Evolutionary conservation across 345 rosid species (phyloP), one percentile per base, ranked within the genome.

Genomic region (Aquilaria sinensis): DNA sequence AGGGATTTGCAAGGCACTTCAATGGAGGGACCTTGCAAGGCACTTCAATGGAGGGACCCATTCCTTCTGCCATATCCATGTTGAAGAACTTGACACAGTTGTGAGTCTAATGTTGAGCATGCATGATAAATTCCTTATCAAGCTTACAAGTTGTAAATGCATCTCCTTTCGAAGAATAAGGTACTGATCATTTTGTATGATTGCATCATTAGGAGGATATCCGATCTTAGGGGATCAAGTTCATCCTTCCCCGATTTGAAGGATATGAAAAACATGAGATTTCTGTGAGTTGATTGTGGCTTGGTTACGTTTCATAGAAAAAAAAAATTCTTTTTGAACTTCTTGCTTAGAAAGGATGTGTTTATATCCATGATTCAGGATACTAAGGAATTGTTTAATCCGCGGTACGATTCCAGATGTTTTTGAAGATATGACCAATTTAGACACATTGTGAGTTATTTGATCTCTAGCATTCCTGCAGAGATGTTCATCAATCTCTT

Each of bases 11-110:
- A 94, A 65, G 97, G 99, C 31, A 85, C 95, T 56, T 78, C 89
- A 30, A 70, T 90, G 91, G 81, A 77, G 72, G 99, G 99, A 37
- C 96, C 99, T 60, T 86, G 77, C 91, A 94, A 65, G 97, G 99
- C 31, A 85, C 95, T 56, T 78, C 89, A 30, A 70, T 90, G 91
- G 81, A 77, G 72, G 99, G 99, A 37, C 96, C 99, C n/a, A 80
- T 94, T 65, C 97, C 97, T 47, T 57, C 87, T 65, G 49, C 72
- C 49, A 66, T 86, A 57, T 86, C 96, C 47, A 60, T 50, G 63
- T 67, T 94, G 71, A 76, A 10, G 60, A 85, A 70, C 52, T 75
- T 90, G 63, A 23, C 55, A 0, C 69, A 72, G 2, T 53, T 94
- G 99, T 94, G 79, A 82, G 96, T 50, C 63, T n/a, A 47, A n/a